Conservation (phyloP, 2,329 filamentous ascomycete species). For the Fusarium torreyae region DNA sequence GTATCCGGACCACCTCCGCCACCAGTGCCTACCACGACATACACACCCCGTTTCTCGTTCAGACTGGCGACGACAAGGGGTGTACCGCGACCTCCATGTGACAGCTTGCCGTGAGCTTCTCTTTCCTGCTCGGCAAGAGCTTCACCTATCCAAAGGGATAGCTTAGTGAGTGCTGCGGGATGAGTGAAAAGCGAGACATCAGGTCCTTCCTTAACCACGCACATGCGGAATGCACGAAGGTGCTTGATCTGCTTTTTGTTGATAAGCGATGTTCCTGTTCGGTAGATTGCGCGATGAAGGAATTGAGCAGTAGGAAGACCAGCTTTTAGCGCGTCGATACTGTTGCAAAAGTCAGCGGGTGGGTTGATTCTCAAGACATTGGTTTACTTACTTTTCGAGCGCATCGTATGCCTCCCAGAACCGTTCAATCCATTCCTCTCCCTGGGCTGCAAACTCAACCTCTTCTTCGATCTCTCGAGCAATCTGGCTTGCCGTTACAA, state of each 20-base stretch:
- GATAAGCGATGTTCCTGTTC: constrained; percentile 90
- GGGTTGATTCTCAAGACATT: background rate
- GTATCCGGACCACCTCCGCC: constrained; percentile 85
- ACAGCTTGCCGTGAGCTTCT: constrained; percentile 78
- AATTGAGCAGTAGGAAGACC: constrained; percentile 89
- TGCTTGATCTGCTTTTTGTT: constrained; percentile 96
- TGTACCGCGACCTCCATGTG: constrained; percentile 79
- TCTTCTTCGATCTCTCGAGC: constrained; percentile 63
- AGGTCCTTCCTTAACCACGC: constrained; percentile 93
- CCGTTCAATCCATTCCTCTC: constrained; percentile 75
- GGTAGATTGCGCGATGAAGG: constrained; percentile 91
- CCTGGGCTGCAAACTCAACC: constrained; percentile 66
- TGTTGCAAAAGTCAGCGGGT: constrained; percentile 51
- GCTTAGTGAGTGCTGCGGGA: constrained; percentile 91
- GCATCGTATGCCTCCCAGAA: constrained; percentile 83
- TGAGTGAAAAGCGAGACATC: constrained; percentile 94
- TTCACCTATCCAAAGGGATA: constrained; percentile 94
- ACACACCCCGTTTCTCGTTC: constrained; percentile 88
- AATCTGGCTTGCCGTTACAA: constrained; percentile 52
- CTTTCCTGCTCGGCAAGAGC: constrained; percentile 91
- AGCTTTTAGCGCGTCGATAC: constrained; percentile 81
- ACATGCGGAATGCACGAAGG: constrained; percentile 92
- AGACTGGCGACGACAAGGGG: constrained; percentile 92
- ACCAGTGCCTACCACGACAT: constrained; percentile 93
- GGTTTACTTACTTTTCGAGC: constrained; percentile 73